Conservation (phyloP, 2,329 filamentous ascomycete species). For the Scedosporium minutisporum region DNA sequence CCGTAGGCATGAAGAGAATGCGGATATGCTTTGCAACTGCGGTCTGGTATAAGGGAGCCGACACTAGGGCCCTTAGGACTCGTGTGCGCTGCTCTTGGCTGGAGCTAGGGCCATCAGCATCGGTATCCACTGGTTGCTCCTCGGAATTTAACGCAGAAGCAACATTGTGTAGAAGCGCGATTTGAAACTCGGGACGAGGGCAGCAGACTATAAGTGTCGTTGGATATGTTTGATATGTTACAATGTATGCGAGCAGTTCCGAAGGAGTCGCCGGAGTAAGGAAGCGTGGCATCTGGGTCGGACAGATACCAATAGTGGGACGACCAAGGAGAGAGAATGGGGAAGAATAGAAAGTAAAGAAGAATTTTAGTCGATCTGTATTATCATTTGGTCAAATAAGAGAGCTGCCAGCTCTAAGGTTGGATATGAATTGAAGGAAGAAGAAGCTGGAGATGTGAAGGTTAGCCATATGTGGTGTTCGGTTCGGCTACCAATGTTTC, state of each 20-base stretch:
- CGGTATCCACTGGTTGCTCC: background rate
- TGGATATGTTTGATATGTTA: background rate
- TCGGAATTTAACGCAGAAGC: background rate
- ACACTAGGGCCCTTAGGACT: conserved; percentile 31
- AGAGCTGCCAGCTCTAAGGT: background rate
- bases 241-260: background rate
- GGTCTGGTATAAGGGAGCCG: conserved; percentile 59
- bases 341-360: too few species aligned
- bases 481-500: too few species aligned
- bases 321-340: background rate
- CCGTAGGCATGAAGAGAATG: conserved; percentile 62
- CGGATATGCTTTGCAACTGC: conserved; percentile 59
- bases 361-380: too few species aligned
- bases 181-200: background rate
- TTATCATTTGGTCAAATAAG: background rate
- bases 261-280: background rate
- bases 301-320: too few species aligned
- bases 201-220: background rate
- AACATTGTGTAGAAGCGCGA: background rate
- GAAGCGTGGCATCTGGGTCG: background rate
- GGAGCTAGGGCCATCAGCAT: background rate
- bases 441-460: too few species aligned
- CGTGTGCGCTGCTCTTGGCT: background rate
- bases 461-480: too few species aligned
- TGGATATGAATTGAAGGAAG: too few species aligned